Evolutionary conservation across 805 yeast genomes (phyloP).

Genomic region (Kuraishia capsulata): DNA sequence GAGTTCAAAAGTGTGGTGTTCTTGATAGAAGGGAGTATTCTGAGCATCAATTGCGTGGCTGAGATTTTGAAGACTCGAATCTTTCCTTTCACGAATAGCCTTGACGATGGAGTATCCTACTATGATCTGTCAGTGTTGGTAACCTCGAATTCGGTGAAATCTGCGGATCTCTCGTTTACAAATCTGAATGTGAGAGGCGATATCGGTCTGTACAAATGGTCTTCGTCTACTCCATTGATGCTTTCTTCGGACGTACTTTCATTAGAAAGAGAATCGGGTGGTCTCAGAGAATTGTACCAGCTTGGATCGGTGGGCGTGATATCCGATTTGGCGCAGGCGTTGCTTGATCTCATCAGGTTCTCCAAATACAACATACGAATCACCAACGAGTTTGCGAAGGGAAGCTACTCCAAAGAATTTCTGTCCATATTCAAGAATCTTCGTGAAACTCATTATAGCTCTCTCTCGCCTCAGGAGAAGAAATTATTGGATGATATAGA

Average conservation of each 20-base stretch:
- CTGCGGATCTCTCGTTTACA: slow-evolving; percentile 10
- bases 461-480: slow-evolving; percentile 26
- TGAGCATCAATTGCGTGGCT: slow-evolving; percentile 2
- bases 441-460: slow-evolving; percentile 17
- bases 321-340: slow-evolving; percentile 35
- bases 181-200: slow-evolving; percentile 18
- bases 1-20: slow-evolving; percentile 14
- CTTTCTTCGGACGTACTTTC: slow-evolving; percentile 7
- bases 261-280: slow-evolving; percentile 11
- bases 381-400: slow-evolving; percentile 52
- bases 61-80: slow-evolving; percentile 3
- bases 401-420: slow-evolving; percentile 42
- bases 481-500: slow-evolving; percentile 21
- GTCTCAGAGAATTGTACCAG: slow-evolving; percentile 32
- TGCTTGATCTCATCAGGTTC: slow-evolving; percentile 33
- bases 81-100: slow-evolving; percentile 4
- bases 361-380: slow-evolving; percentile 35
- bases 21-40: slow-evolving; percentile 3
- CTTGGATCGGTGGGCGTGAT: slow-evolving; percentile 36
- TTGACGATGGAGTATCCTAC: background rate
- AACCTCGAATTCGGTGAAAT: background rate
- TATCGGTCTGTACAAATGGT: slow-evolving; percentile 15
- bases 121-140: slow-evolving; percentile 8
- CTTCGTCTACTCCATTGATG: slow-evolving; percentile 7
- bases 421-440: slow-evolving; percentile 29